A percentile compares a stretch with the other conserved stretches of the same genome.
Evolutionary conservation across 805 yeast species (phyloP).

Genomic region (Ogataea zsoltii): DNA sequence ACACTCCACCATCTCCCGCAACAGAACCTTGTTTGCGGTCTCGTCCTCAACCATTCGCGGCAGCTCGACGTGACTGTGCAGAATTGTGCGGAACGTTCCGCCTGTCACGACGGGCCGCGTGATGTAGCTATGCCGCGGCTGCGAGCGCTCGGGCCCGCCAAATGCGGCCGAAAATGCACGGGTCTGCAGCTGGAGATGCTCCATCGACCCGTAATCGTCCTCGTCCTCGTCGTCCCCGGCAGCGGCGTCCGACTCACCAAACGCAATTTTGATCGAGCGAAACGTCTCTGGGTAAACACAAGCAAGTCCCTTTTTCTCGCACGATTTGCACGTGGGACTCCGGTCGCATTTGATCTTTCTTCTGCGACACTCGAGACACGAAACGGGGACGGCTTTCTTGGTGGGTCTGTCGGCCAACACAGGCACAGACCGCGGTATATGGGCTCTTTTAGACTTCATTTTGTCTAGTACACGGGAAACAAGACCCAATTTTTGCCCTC

Average conservation of each 20-base stretch:
- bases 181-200: conserved; percentile 6
- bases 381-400: conserved; percentile 27
- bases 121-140: conserved; percentile 1
- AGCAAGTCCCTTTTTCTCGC: conserved; percentile 36
- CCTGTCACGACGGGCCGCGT: conserved; percentile 8
- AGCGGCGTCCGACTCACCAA: conserved; percentile 4
- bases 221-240: not conserved
- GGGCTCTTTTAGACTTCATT: not conserved
- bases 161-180: not conserved
- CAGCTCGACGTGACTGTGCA: conserved; percentile 12
- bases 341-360: conserved; percentile 38
- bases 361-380: conserved; percentile 36
- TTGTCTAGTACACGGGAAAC: no score
- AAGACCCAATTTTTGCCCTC: no score
- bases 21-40: conserved; percentile 6
- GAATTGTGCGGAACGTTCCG: conserved; percentile 3
- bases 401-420: not conserved
- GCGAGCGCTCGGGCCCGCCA: conserved; percentile 1
- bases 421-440: not conserved
- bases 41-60: conserved; percentile 13
- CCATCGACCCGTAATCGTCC: conserved; percentile 3
- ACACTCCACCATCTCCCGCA: conserved; percentile 4
- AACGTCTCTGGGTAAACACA: conserved; percentile 49
- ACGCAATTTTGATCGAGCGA: conserved; percentile 39
- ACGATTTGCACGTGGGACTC: conserved; percentile 42